phyloP scores from a whole-genome alignment of 148 eudicot species.

The Dysphania ambrosioides region DNA sequence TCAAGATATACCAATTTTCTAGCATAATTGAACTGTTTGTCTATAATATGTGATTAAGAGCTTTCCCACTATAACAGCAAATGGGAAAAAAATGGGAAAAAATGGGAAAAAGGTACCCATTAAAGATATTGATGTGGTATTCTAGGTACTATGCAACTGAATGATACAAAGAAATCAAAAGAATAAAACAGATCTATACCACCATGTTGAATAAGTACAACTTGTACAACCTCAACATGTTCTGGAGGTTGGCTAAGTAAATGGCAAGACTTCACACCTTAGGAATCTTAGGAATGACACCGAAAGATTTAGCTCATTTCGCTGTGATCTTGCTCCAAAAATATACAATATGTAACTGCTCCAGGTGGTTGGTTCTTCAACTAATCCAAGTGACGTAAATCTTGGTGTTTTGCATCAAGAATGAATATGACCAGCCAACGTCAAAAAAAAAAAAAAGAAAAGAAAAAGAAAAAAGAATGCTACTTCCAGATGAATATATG shows the following conservation, averaged over 20 bases:
- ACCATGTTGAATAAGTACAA: neutral
- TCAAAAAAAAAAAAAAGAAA: slow-evolving; percentile 16
- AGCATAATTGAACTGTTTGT: neutral
- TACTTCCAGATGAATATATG: slow-evolving; percentile 24
- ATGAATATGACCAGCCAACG: slow-evolving; percentile 19
- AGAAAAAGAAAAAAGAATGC: slow-evolving; percentile 18
- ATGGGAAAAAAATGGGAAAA: neutral
- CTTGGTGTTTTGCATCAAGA: slow-evolving; percentile 19
- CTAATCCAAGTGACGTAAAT: slow-evolving; percentile 5
- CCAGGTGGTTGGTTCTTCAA: slow-evolving; percentile 13
- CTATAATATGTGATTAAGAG: neutral
- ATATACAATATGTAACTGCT: neutral
- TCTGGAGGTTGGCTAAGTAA: slow-evolving; percentile 4
- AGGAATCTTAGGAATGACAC: neutral
- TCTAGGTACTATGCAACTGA: slow-evolving; percentile 8
- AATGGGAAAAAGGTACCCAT: neutral
- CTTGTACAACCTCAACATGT: slow-evolving; percentile 9
- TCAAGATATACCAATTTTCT: neutral
- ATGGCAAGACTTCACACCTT: slow-evolving; percentile 24
- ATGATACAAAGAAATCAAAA: slow-evolving; percentile 3
- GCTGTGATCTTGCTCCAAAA: slow-evolving; percentile 8
- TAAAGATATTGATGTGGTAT: neutral
- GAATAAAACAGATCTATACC: slow-evolving; percentile 7
- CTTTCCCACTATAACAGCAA: neutral
- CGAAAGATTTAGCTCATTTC: neutral